Evolutionary conservation across 2,329 filamentous ascomycete genomes (phyloP).

Genomic region (Aspergillus neoniger): DNA sequence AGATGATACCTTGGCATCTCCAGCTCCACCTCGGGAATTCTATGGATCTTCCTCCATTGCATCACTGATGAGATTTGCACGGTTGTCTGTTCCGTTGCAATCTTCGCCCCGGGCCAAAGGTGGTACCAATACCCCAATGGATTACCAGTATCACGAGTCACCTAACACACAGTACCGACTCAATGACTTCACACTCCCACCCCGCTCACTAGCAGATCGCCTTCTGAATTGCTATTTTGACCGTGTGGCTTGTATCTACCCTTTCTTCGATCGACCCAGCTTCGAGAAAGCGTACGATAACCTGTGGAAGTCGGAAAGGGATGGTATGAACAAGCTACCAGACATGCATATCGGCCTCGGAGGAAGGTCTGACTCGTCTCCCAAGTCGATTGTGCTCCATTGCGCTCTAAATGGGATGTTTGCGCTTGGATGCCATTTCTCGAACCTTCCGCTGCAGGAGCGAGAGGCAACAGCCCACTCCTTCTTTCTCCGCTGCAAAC

Average conservation of each 20-base stretch:
- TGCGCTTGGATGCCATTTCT: conserved; percentile 45
- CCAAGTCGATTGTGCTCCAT: conserved; percentile 44
- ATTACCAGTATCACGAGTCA: conserved; percentile 15
- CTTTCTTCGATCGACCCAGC: conserved; percentile 46
- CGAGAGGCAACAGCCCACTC: conserved; percentile 30
- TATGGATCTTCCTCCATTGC: conserved; percentile 46
- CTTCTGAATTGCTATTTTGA: conserved; percentile 44
- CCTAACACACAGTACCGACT: conserved; percentile 22
- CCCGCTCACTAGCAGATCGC: conserved; percentile 46
- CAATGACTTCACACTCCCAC: conserved; percentile 42
- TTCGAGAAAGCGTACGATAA: conserved; percentile 46
- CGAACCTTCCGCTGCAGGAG: conserved; percentile 34
- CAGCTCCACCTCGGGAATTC: conserved; percentile 31
- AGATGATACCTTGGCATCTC: conserved; percentile 23
- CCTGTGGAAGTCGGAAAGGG: conserved; percentile 37
- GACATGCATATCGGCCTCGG: conserved; percentile 40
- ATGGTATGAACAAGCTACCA: conserved; percentile 19
- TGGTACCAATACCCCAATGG: conserved; percentile 10
- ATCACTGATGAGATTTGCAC: conserved; percentile 44
- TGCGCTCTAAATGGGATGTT: conserved; percentile 49
- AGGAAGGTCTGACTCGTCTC: conserved; percentile 31
- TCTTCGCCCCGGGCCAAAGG: not conserved
- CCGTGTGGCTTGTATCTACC: conserved; percentile 47
- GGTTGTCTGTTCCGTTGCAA: conserved; percentile 25
- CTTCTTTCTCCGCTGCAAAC: conserved; percentile 40